Percentiles rank a stretch among this genome's conserved stretches.
Evolutionary conservation across 2,329 filamentous ascomycete genomes (phyloP).

Genomic region (Samsoniella hepiali): DNA sequence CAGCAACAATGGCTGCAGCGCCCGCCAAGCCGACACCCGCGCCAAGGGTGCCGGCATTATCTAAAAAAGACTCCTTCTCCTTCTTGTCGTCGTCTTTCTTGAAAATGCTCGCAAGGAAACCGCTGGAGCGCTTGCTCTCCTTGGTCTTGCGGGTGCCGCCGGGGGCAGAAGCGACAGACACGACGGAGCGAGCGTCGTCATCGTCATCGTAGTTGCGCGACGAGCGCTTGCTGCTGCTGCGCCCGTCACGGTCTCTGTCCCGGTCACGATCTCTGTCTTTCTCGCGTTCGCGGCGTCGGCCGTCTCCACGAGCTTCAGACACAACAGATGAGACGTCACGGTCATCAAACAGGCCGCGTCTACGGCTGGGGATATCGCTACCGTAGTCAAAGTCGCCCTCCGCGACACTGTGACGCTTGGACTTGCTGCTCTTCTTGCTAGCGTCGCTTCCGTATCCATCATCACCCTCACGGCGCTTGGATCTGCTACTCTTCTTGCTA

Average conservation of each 20-base stretch:
- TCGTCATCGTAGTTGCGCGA: slow-evolving; percentile 40
- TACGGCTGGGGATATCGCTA: slow-evolving; percentile 39
- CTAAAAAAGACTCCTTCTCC: slow-evolving; percentile 63
- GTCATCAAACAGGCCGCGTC: slow-evolving; percentile 40
- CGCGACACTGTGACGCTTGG: slow-evolving; percentile 35
- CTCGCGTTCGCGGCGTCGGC: slow-evolving; percentile 34
- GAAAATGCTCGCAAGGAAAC: slow-evolving; percentile 49
- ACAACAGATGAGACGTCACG: slow-evolving; percentile 49
- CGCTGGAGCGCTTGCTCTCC: slow-evolving; percentile 38
- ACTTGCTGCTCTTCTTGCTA: slow-evolving; percentile 40
- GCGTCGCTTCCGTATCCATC: slow-evolving; percentile 35
- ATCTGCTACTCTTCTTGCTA: slow-evolving; percentile 40
- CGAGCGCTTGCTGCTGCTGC: slow-evolving; percentile 24
- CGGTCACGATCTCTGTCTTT: slow-evolving; percentile 19
- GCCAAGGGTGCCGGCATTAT: slow-evolving; percentile 67
- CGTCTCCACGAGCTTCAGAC: slow-evolving; percentile 41
- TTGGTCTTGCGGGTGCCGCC: slow-evolving; percentile 35
- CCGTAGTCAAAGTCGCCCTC: slow-evolving; percentile 36
- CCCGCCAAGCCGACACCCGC: slow-evolving; percentile 63
- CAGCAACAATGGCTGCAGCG: slow-evolving; percentile 42
- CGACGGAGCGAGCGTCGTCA: slow-evolving; percentile 46
- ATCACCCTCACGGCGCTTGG: slow-evolving; percentile 38
- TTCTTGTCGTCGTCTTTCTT: slow-evolving; percentile 37
- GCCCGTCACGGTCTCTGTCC: slow-evolving; percentile 11
- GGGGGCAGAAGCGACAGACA: slow-evolving; percentile 40